phyloP scores from a whole-genome alignment of 2,329 filamentous ascomycete genomes.

The Paecilomyces niveus region DNA sequence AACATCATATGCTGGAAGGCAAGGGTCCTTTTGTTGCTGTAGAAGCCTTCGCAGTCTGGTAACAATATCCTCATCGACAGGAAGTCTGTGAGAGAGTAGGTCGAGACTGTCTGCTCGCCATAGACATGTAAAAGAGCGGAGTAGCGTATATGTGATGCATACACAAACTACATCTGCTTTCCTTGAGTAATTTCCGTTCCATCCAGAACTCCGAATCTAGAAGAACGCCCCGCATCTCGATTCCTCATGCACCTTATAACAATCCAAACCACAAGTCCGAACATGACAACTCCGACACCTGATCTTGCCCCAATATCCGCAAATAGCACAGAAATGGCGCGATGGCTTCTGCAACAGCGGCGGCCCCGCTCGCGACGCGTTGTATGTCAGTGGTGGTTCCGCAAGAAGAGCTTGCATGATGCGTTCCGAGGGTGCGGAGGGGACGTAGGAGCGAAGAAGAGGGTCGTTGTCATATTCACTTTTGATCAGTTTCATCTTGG shows the following conservation, averaged over 20 bases:
- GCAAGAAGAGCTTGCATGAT: slow-evolving; percentile 39
- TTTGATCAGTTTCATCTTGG: slow-evolving; percentile 20
- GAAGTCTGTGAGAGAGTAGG: not conserved
- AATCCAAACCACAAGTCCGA: slow-evolving; percentile 41
- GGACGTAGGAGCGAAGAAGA: slow-evolving; percentile 35
- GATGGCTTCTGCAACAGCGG: slow-evolving; percentile 23
- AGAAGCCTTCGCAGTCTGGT: too few relatives aligned
- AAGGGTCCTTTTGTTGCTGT: too few relatives aligned
- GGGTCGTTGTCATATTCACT: slow-evolving; percentile 35
- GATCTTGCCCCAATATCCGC: slow-evolving; percentile 45
- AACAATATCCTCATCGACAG: not conserved
- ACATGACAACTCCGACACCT: slow-evolving; percentile 41
- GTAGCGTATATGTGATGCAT: not conserved
- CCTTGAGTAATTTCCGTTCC: not conserved
- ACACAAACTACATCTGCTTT: not conserved
- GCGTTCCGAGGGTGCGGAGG: slow-evolving; percentile 36
- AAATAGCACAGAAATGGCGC: slow-evolving; percentile 41
- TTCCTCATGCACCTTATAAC: slow-evolving; percentile 42
- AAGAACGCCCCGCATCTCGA: slow-evolving; percentile 39
- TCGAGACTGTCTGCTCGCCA: not conserved
- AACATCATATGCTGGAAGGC: too few relatives aligned
- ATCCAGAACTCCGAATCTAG: slow-evolving; percentile 6
- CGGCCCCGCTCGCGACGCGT: slow-evolving; percentile 36
- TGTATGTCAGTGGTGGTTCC: slow-evolving; percentile 42
- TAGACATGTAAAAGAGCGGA: not conserved